Evolutionary conservation across 352 stramenopile genomes (phyloP), one percentile per base, ranked within the genome.

Genomic region (Phytopythium oedochilum): DNA sequence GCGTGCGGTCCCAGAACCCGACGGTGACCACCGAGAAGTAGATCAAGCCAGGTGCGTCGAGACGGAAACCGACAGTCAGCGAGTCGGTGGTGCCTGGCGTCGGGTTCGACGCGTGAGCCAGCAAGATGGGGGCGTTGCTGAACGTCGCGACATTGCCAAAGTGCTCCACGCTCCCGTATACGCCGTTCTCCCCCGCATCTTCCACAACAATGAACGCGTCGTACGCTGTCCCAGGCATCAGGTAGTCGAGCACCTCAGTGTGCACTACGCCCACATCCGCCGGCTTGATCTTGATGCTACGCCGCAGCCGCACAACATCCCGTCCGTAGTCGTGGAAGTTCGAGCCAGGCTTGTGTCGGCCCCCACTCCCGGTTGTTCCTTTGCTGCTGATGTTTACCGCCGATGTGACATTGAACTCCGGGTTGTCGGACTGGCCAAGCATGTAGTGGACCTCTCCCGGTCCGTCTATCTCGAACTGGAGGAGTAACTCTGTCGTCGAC

Each of bases 381-480:
- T 87, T 91, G 49, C 64, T 72, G 45, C 79, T 94, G 46, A 94
- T 64, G 62, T 94, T 94, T 61, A 88, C 76, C 2, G 78, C 67
- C 0, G 84, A 94, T 7, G 80, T 80, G 35, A 74, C 77, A 43
- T 88, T 88, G 36, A 89, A 68, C 43, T 91, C 82, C 0, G 66
- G 40, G 43, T 94, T 89, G 4, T 61, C 71, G 1, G 68, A 74
- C 22, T 72, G 53, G 5, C 79, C 81, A 0, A 80, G 52, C 66
- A 94, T 80, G 59, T 77, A 94, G 55, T 94, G 84, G 5, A 91
- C 71, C 67, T 91, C 73, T 14, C 84, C 78, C 0, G 77, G 75
- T 25, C 68, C 63, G 31, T 82, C 71, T 20, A 94, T 63, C 28
- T 71, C 65, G 40, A 88, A 78, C 8, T 64, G 53, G 10, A 94